Percentiles rank a stretch among this genome's conserved stretches.
phyloP scores from a whole-genome alignment of 495 filamentous ascomycete species.

The Podospora pseudocomata region DNA sequence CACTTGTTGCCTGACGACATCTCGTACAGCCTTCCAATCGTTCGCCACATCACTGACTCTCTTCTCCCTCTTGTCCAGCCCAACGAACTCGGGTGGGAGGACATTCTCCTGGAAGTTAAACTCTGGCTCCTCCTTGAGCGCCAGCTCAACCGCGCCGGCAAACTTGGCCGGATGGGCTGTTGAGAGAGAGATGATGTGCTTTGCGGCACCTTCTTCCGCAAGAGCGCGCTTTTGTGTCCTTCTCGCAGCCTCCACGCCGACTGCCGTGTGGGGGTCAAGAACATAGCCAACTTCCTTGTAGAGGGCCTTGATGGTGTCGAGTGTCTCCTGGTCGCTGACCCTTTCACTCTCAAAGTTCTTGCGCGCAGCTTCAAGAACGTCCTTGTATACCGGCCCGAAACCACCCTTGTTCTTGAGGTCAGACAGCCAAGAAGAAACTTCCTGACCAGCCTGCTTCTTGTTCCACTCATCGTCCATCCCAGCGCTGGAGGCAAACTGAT shows the following conservation, averaged over 20 bases:
- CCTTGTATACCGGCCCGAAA: conserved; percentile 66
- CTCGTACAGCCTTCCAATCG: conserved; percentile 49
- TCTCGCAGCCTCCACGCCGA: conserved; percentile 70
- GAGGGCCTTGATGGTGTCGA: conserved; percentile 64
- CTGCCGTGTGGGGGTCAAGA: conserved; percentile 86
- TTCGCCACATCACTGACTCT: conserved; percentile 54
- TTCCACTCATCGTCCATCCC: conserved; percentile 57
- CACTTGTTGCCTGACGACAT: conserved; percentile 54
- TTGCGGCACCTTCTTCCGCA: conserved; percentile 43
- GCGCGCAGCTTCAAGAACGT: conserved; percentile 62
- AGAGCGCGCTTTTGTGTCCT: conserved; percentile 56
- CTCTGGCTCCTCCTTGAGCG: conserved; percentile 59
- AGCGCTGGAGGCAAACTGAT: conserved; percentile 52
- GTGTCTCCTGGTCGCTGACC: conserved; percentile 72
- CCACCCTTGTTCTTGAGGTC: conserved; percentile 73
- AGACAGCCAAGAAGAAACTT: conserved; percentile 67
- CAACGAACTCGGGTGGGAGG: conserved; percentile 73
- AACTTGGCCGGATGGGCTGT: conserved; percentile 97
- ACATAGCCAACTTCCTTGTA: conserved; percentile 69
- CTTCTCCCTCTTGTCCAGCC: conserved; percentile 62
- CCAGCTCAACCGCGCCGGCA: conserved; percentile 68
- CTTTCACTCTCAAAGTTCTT: conserved; percentile 76
- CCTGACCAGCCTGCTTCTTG: conserved; percentile 58
- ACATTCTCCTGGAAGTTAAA: conserved; percentile 71
- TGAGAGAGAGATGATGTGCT: conserved; percentile 63